Conservation (phyloP, 2,329 filamentous ascomycete species). For the Aspergillus carbonarius region DNA sequence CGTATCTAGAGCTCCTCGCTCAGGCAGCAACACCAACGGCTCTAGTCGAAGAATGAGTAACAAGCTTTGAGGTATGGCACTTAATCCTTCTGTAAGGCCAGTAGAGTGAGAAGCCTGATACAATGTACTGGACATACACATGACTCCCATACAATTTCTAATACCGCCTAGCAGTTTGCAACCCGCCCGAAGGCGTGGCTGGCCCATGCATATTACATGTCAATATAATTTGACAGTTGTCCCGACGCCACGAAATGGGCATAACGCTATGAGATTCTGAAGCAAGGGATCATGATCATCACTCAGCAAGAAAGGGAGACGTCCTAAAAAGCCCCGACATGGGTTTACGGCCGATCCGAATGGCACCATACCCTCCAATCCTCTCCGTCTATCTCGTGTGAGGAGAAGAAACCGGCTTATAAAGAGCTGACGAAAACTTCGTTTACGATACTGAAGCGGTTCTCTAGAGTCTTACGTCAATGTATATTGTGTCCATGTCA, state of each 20-base stretch:
- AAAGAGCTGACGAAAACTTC: not conserved
- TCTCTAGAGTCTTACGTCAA: not conserved
- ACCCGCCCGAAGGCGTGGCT: not conserved
- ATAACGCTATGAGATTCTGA: not conserved
- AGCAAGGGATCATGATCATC: not conserved
- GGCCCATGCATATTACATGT: slow-evolving; percentile 7
- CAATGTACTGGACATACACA: not conserved
- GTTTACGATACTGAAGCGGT: not conserved
- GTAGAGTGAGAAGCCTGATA: not conserved
- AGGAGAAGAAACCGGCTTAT: not conserved
- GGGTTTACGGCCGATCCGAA: not conserved
- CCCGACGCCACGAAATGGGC: not conserved
- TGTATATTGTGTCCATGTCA: not conserved
- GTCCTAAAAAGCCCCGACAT: not conserved
- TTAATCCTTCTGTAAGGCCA: not conserved
- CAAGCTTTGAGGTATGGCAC: not conserved
- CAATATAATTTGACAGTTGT: slow-evolving; percentile 8
- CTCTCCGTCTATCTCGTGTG: not conserved
- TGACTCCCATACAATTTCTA: not conserved
- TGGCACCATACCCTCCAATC: too few species aligned
- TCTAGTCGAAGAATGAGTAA: not conserved
- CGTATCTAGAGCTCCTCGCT: not conserved
- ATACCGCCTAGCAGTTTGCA: not conserved
- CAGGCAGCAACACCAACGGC: not conserved
- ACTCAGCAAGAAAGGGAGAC: not conserved